Base-by-base conservation (phyloP, 2,329 filamentous ascomycete species). In the Aaosphaeria pasadenensis region DNA sequence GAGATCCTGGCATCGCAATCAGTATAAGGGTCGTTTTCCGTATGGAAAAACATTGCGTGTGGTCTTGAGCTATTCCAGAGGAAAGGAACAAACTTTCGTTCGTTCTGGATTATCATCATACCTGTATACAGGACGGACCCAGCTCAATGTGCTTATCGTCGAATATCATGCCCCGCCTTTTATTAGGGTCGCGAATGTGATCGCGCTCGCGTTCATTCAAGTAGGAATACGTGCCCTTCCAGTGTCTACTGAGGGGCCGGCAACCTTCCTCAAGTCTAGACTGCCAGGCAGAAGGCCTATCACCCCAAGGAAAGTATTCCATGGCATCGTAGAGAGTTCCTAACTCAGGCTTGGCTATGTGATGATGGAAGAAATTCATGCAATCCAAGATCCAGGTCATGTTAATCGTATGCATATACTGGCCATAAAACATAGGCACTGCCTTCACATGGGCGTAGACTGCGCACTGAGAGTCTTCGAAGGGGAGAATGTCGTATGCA, bases 311-410 rank as follows among this genome's bases (percentile, higher is more conserved):
- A 6, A 80, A 64, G 4, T 63, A 58, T 5, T 54, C 45, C 52
- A 74, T 74, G 2, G 62, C 59, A 6, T 61, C 46, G 42, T 58
- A 64, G 3, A 79, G 59, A 0, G 72, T 67, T 24, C 59, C 56
- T n/a, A 73, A 69, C 4, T 64, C 64, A 6, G 62, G 42, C 6
- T 57, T 57, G 38, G 70, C 71, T 58, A 81, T 71, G 51, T 82
- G 76, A 43, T 74, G 72, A 41, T 74, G 74, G 66, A 80, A 82
- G 68, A 81, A 81, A 51, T 79, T 79, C 39, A 77, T 57, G 36
- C 73, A 65, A 51, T 80, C 73, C 5, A 79, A 57, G 2, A 75
- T 44, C 72, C 73, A 79, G 2, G 69, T 59, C 45, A 76, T 63
- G 51, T 80, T 75, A 44, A 81, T 54, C 1, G 68, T 51, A 4